Conservation (phyloP, 176 grass and related monocot species). For the Cenchrus americanus region DNA sequence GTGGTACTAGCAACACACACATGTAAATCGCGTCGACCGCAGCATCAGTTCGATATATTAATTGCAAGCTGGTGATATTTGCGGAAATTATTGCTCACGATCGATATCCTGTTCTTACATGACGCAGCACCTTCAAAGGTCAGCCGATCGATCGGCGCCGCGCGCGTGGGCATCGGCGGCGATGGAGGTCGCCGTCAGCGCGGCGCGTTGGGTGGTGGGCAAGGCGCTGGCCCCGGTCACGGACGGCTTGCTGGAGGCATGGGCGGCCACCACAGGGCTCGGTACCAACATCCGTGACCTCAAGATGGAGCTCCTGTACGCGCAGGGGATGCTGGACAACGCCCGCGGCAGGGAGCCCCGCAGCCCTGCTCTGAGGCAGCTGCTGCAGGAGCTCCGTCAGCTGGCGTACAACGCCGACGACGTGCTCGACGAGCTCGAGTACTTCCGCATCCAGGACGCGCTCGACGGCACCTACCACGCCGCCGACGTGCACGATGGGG, state of each 20-base stretch:
- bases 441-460: conserved; percentile 40
- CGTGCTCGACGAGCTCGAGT: conserved; percentile 16
- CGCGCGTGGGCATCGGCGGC: no score
- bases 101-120: no score
- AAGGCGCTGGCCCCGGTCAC: neutral
- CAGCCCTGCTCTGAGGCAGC: neutral
- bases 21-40: no score
- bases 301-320: conserved; percentile 25
- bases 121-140: no score
- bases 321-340: neutral
- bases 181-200: neutral
- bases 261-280: conserved; percentile 2
- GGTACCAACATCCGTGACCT: neutral
- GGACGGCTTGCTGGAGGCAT: neutral
- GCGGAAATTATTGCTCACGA: no score
- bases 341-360: neutral
- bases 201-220: conserved; percentile 10
- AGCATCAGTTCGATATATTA: no score
- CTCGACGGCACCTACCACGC: neutral
- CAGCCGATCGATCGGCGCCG: no score
- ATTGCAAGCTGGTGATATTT: no score
- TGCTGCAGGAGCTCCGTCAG: neutral
- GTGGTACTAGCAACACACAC: no score
- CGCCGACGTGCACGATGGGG: neutral
- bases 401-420: neutral